Evolutionary conservation across 768 basidiomycete genomes (phyloP).

Genomic region (Lentinula raphanica): DNA sequence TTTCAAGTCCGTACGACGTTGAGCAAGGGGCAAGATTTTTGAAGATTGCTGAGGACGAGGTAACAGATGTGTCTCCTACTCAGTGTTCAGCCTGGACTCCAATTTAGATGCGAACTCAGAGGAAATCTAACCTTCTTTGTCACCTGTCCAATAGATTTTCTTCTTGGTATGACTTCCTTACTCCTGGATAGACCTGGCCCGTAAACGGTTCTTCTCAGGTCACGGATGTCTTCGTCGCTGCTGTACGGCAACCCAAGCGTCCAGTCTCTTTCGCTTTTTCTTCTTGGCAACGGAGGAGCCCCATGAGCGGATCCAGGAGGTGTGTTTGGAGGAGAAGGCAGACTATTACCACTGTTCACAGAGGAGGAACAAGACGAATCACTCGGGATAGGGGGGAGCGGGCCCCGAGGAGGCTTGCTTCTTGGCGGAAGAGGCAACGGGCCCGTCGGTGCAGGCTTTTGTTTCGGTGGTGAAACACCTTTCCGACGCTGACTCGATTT

Average conservation of each 20-base stretch:
- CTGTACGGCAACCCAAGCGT: neutral
- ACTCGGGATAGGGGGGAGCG: neutral
- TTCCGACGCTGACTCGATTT: neutral
- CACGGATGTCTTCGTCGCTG: neutral
- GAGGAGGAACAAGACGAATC: neutral
- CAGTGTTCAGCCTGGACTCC: no score
- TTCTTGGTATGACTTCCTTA: neutral
- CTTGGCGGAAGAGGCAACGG: constrained; percentile 3
- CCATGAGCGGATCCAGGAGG: neutral
- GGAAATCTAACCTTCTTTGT: neutral
- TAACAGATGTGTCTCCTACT: neutral
- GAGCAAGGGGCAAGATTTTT: neutral
- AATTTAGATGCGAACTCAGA: neutral
- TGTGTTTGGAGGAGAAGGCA: constrained; percentile 3
- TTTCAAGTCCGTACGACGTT: neutral
- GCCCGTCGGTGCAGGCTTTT: neutral
- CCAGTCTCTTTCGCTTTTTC: neutral
- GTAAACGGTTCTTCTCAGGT: neutral
- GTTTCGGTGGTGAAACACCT: neutral
- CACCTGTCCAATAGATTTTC: neutral
- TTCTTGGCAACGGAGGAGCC: neutral
- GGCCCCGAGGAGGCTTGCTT: neutral
- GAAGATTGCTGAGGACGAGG: neutral
- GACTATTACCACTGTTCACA: neutral
- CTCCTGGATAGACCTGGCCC: neutral